Evolutionary conservation across 768 basidiomycete species (phyloP).

Genomic region (Hypsizygus marmoreus): DNA sequence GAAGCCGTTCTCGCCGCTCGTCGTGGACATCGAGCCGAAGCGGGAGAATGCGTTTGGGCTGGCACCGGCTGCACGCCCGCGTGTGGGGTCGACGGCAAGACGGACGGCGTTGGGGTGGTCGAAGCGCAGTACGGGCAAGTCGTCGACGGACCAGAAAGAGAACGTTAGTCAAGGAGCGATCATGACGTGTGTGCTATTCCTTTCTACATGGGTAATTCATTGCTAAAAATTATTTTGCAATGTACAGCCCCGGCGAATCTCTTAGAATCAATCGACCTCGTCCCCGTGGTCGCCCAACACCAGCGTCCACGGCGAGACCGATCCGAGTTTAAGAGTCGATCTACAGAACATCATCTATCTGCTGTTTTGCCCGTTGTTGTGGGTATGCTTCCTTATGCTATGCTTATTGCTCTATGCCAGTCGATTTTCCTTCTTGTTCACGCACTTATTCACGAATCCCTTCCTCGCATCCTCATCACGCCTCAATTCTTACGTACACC

Average conservation of each 20-base stretch:
- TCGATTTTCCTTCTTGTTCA: conserved; percentile 1
- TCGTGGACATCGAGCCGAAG: conserved; percentile 40
- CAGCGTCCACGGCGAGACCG: conserved; percentile 38
- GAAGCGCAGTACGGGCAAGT: conserved; percentile 60
- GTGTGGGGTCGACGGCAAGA: conserved; percentile 56
- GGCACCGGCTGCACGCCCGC: conserved; percentile 44
- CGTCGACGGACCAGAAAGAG: conserved; percentile 57
- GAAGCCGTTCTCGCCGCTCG: conserved; percentile 46
- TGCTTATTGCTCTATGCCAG: conserved; percentile 12
- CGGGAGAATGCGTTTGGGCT: conserved; percentile 34
- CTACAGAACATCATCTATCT: conserved; percentile 3
- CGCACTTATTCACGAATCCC: conserved; percentile 1
- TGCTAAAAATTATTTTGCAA: conserved; percentile 6
- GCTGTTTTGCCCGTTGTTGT: background rate
- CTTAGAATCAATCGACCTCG: conserved; percentile 52
- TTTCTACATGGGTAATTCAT: background rate
- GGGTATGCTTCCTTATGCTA: conserved; percentile 13
- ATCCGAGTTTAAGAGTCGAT: conserved; percentile 34
- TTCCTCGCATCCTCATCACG: conserved; percentile 4
- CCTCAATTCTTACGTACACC: background rate
- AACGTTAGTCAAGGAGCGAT: conserved; percentile 45
- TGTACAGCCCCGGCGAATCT: conserved; percentile 45
- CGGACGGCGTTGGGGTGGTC: conserved; percentile 64
- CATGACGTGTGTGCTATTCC: conserved; percentile 54
- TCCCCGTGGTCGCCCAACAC: conserved; percentile 49